Evolutionary conservation across 2,329 filamentous ascomycete genomes (phyloP).

Genomic region (Alternaria arbusti): DNA sequence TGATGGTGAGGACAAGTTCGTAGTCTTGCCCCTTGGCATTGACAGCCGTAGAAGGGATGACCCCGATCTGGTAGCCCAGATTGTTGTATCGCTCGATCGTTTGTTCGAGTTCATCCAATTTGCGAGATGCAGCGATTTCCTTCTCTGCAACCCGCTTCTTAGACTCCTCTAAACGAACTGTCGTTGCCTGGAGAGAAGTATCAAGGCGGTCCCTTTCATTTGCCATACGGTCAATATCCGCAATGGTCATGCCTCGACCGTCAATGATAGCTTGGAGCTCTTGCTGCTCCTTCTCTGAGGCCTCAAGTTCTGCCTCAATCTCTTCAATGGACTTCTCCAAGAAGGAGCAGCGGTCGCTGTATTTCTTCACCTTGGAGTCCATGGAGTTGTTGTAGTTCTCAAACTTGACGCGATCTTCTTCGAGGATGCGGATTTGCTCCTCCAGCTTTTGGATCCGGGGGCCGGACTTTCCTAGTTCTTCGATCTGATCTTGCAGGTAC

Average conservation of each 20-base stretch:
- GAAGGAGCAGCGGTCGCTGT: conserved; percentile 78
- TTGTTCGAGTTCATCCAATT: conserved; percentile 90
- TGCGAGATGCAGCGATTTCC: conserved; percentile 83
- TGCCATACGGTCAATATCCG: conserved; percentile 99
- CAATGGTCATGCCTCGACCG: conserved; percentile 91
- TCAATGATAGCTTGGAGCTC: conserved; percentile 86
- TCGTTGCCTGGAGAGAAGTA: conserved; percentile 79
- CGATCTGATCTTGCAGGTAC: conserved; percentile 81
- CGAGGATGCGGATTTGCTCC: conserved; percentile 88
- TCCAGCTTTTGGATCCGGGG: conserved; percentile 85
- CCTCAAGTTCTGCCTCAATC: conserved; percentile 83
- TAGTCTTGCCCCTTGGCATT: conserved; percentile 87
- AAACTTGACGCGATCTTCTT: conserved; percentile 93
- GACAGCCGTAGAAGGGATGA: conserved; percentile 82
- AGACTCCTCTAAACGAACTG: conserved; percentile 78
- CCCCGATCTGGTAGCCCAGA: conserved; percentile 87
- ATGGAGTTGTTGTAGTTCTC: conserved; percentile 91
- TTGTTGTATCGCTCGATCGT: conserved; percentile 92
- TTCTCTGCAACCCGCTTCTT: conserved; percentile 84
- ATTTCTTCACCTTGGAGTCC: conserved; percentile 85
- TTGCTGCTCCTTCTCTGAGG: conserved; percentile 77
- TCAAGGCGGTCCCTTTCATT: conserved; percentile 93
- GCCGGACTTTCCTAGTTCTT: conserved; percentile 84
- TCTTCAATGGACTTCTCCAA: conserved; percentile 88
- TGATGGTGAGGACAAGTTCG: conserved; percentile 83